Base-by-base conservation (phyloP, 148 eudicot species). In the Heliamphora exappendiculata region DNA sequence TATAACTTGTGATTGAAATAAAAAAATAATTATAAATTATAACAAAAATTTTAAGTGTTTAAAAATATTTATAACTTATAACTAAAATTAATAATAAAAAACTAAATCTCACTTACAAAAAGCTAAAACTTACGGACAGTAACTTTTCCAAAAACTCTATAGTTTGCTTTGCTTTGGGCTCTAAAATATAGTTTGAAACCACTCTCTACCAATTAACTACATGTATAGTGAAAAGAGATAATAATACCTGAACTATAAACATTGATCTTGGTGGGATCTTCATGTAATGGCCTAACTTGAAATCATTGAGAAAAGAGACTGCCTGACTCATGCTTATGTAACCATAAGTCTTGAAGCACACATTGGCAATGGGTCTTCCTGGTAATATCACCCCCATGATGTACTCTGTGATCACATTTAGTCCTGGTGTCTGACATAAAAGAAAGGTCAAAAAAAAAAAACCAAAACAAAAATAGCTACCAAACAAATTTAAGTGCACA, bases 271-370 rank as follows among this genome's bases (percentile, higher is more conserved):
- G 88, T 45, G 88, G 88, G 58, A 85, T 83, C 70, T 85, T 85
- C 88, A 85, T 82, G 73, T 85, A 85, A 67, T 85, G 88, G 45
- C 88, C 88, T 28, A 86, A 74, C 83, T 86, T 86, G 84, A 86
- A 86, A 51, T 86, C 88, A 39, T 70, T 78, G 49, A 86, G 84
- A 75, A 86, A 86, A 34, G 88, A 79, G 34, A 86, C 42, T 47
- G 88, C 90, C 73, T 87, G 90, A 41, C 55, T 17, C 90, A 85
- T 87, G 79, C 90, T 87, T 76, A 87, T 85, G 58, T 83, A 87
- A 0, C 90, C 88, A 78, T 87, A 87, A 14, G 82, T 80, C 77
- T 87, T 87, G 79, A 87, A 87, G 69, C 86, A 84, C 7, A 87
- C 86, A 67, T 87, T 87, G 28, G 90, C 90, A 11, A 87, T 83